phyloP scores from a whole-genome alignment of 805 yeast species.

The Saccharomycopsis selenospora region DNA sequence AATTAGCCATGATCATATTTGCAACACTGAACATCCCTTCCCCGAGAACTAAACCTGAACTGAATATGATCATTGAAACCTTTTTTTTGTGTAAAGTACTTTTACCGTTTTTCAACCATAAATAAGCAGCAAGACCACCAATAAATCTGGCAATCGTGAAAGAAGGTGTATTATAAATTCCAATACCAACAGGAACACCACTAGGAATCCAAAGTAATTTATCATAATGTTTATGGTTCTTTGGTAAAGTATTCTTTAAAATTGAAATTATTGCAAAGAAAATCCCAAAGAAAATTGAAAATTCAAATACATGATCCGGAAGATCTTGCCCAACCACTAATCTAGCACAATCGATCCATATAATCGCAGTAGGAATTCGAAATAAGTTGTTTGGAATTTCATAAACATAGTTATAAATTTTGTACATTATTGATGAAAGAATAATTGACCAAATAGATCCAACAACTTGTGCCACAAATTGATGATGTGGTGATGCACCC shows the following conservation, averaged over 20 bases:
- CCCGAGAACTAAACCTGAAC: slow-evolving; percentile 88
- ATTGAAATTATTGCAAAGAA: slow-evolving; percentile 65
- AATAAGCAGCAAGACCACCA: slow-evolving; percentile 69
- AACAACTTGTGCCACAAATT: slow-evolving; percentile 80
- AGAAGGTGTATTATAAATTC: slow-evolving; percentile 88
- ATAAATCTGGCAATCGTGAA: slow-evolving; percentile 89
- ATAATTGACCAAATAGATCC: slow-evolving; percentile 84
- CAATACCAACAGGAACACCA: slow-evolving; percentile 96
- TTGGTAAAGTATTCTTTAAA: slow-evolving; percentile 48
- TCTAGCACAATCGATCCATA: slow-evolving; percentile 95
- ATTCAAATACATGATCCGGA: slow-evolving; percentile 67
- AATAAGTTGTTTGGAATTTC: slow-evolving; percentile 76
- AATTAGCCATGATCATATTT: slow-evolving; percentile 68
- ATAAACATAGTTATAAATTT: slow-evolving; percentile 72
- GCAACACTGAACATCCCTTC: slow-evolving; percentile 86
- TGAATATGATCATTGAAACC: slow-evolving; percentile 75
- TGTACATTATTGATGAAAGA: slow-evolving; percentile 75
- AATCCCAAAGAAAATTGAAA: slow-evolving; percentile 54
- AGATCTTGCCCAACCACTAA: slow-evolving; percentile 85
- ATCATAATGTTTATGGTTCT: slow-evolving; percentile 31
- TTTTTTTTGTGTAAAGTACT: slow-evolving; percentile 38
- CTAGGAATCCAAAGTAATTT: slow-evolving; percentile 64
- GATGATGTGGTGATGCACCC: slow-evolving; percentile 90
- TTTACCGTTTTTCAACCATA: slow-evolving; percentile 42
- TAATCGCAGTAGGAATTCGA: slow-evolving; percentile 89